Evolutionary conservation across 768 basidiomycete species (phyloP), one percentile per base, ranked within the genome.

Genomic region (Holtermannia corniformis): DNA sequence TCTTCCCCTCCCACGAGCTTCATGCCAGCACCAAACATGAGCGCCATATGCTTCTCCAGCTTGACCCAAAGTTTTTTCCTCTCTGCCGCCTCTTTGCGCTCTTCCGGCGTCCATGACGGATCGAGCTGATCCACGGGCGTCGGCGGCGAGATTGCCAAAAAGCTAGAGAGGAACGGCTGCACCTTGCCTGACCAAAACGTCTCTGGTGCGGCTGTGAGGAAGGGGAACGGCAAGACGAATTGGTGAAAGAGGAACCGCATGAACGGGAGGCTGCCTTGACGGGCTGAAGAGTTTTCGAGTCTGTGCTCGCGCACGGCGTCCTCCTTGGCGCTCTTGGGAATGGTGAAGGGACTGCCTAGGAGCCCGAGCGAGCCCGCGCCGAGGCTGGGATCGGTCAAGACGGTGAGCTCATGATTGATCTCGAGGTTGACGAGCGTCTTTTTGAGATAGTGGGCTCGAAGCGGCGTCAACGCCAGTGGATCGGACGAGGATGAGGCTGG

Each of bases 361-460:
- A 86, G 81, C 12, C 90, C 88, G 51, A 97, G 78, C 0, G 88
- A 64, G 26, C 68, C 65, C 7, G 62, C 65, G 12, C 69, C 70
- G 16, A 74, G 59, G 10, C 66, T 57, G 0, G 76, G 73, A 25
- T 72, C 65, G 49, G 71, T 80, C 59, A 90, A 77, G 20, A 75
- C 75, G 55, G 81, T 77, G 56, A 97, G 79, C 73, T 99, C 95
- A n/a, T 74, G 75, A 62, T 76, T 74, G 62, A 96, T 82, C 71
- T 96, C 84, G 48, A 96, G 82, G 60, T 85, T 81, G 42, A 96
- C 79, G 51, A 99, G 82, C 16, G 87, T 80, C 73, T 97, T 97
- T 78, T 97, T 99, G 71, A 99, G 86, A 73, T 99, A 99, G 69
- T 99, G 95, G 3, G 92, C 90, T 41, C 92, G 84, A 45, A 92